phyloP scores from a whole-genome alignment of 805 yeast genomes.

The Starmerella khaoyaiensis region DNA sequence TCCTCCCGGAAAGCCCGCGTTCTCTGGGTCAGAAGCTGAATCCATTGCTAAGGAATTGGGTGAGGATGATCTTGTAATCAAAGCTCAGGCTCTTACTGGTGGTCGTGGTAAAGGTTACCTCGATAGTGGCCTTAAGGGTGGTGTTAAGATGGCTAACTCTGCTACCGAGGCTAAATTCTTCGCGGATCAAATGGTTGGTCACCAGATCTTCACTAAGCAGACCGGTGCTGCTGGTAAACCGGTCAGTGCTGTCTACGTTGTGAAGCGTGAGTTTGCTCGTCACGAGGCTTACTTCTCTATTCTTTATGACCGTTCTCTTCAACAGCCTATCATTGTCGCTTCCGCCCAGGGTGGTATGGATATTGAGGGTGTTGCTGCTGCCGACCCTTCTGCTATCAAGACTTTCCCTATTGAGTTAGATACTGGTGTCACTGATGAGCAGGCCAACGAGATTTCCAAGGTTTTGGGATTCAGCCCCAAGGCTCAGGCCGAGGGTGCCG shows the following conservation, averaged over 20 bases:
- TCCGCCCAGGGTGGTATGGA: slow-evolving; percentile 99
- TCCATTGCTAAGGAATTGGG: slow-evolving; percentile 60
- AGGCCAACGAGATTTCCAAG: slow-evolving; percentile 65
- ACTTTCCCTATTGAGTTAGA: slow-evolving; percentile 68
- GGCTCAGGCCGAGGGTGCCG: slow-evolving; percentile 77
- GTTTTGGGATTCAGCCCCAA: slow-evolving; percentile 67
- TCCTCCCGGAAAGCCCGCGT: slow-evolving; percentile 84
- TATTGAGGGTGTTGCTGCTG: slow-evolving; percentile 94
- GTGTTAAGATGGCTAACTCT: slow-evolving; percentile 78
- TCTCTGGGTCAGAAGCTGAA: slow-evolving; percentile 78
- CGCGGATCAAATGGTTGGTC: slow-evolving; percentile 80
- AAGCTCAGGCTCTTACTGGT: slow-evolving; percentile 98
- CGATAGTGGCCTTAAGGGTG: slow-evolving; percentile 90
- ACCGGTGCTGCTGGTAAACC: slow-evolving; percentile 95
- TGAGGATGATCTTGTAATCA: slow-evolving; percentile 76
- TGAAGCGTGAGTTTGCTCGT: slow-evolving; percentile 83
- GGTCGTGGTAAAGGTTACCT: slow-evolving; percentile 99
- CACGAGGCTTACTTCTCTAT: slow-evolving; percentile 95
- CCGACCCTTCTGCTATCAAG: slow-evolving; percentile 82
- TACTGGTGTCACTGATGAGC: slow-evolving; percentile 63
- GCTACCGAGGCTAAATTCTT: slow-evolving; percentile 77
- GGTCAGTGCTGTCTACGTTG: slow-evolving; percentile 91
- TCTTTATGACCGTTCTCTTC: slow-evolving; percentile 83
- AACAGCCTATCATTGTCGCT: slow-evolving; percentile 85
- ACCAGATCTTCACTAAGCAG: slow-evolving; percentile 93